Evolutionary conservation across 202 grass and related monocot genomes (phyloP).

Genomic region (Elaeis oleifera): DNA sequence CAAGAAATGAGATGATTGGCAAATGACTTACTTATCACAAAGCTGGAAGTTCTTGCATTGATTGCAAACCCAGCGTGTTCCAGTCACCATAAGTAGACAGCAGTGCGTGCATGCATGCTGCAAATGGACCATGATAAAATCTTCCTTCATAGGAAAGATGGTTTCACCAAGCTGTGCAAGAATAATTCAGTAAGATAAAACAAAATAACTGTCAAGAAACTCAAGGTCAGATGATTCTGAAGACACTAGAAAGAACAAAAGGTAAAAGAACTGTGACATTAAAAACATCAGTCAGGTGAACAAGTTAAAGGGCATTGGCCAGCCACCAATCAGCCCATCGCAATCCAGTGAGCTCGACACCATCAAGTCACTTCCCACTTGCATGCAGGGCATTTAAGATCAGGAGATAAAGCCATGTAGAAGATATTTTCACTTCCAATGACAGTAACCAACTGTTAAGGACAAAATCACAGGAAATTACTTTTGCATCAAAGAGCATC

Average conservation of each 20-base stretch:
- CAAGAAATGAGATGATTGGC: neutral
- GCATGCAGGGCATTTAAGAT: too few species aligned
- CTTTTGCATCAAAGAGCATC: slow-evolving; percentile 97
- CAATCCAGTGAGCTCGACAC: too few species aligned
- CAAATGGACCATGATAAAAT: slow-evolving; percentile 99
- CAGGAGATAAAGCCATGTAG: too few species aligned
- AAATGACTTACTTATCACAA: slow-evolving; percentile 80
- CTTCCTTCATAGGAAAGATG: slow-evolving; percentile 96
- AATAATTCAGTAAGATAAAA: slow-evolving; percentile 15
- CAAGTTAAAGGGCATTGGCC: too few species aligned
- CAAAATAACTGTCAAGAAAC: neutral
- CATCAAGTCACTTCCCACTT: too few species aligned
- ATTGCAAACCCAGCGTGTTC: slow-evolving; percentile 90
- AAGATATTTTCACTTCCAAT: too few species aligned
- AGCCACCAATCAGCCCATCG: too few species aligned
- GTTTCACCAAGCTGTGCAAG: slow-evolving; percentile 79
- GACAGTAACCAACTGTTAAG: neutral
- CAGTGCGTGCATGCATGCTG: slow-evolving; percentile 84
- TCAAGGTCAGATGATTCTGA: too few species aligned
- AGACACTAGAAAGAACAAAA: too few species aligned
- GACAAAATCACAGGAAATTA: slow-evolving; percentile 22
- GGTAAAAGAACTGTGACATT: too few species aligned
- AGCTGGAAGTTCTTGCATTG: slow-evolving; percentile 85
- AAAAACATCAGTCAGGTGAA: too few species aligned
- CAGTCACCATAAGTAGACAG: slow-evolving; percentile 82